Evolutionary conservation across 2,329 filamentous ascomycete genomes (phyloP), one percentile per base, ranked within the genome.

Genomic region (Cercospora canescens): DNA sequence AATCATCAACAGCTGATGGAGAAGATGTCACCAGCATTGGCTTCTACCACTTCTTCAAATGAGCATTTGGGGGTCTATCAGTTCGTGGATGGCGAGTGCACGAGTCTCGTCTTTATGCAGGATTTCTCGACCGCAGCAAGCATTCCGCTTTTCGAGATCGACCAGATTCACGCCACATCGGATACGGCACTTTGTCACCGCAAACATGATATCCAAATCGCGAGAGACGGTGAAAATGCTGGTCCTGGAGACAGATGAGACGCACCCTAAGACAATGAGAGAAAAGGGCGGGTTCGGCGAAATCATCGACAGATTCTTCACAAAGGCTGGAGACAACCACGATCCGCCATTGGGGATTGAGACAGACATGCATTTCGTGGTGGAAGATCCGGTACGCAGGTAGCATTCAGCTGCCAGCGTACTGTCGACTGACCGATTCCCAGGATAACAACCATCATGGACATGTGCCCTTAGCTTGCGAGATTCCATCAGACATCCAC

Each of bases 221-320:
- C 30, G 26, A 54, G 73, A 77, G 11, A 78, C 75, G 50, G 75
- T 82, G 32, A 78, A 78, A 64, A 80, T 83, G 73, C 77, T 88
- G 62, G 85, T 88, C 65, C 81, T 88, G 7, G 86, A 88, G 74
- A 88, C 86, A 0, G 86, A 88, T 70, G 79, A 82, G 62, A 81
- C 85, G 28, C 83, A 87, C 67, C 82, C 83, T 12, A 80, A 86
- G 7, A 86, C 84, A 1, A 74, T 82, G 54, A 72, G 78, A 18
- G 78, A 82, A 54, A 80, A 77, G n/a, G 86, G 86, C 14, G 80
- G 80, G 6, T 88, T 87, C 70, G 85, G 84, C 8, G 77, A 86
- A 45, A 83, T 88, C 26, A 73, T 88, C 9, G 79, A 87, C 66
- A 70, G 79, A 1, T 81, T 86, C 41, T 86, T 88, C 67, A 76